Base-by-base conservation (phyloP, 179 eudicot genomes). In the Amaranthus tricolor region DNA sequence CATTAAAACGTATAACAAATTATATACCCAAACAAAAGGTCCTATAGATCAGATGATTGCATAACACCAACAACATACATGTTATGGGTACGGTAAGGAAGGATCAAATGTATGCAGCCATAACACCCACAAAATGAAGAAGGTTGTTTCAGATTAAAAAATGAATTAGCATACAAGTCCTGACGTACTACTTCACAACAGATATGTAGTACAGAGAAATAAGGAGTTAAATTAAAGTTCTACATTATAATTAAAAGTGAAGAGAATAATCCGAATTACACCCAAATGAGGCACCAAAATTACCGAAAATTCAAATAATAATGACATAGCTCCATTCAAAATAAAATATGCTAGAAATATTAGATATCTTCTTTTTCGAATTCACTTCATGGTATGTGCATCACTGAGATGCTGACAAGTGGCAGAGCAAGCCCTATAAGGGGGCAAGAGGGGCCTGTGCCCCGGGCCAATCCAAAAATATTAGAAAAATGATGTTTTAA, bases 1-100 rank as follows among this genome's bases (percentile, higher is more conserved):
- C 76, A 74, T 68, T 54, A 65, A 44, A 74, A 49, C 48, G 62
- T 69, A 20, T 19, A 76, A 44, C 50, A 68, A 57, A 15, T 6
- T 31, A 10, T 19, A 8, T 52, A 31, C 1, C 49, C 47, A 20
- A 55, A 48, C 14, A 5, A 74, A 74, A 54, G 24, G 53, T 13
- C 53, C 51, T 64, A 44, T 16, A 44, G 21, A 40, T 43, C 52
- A 62, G 62, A 51, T 14, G 53, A 63, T 53, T 12, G 9, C 52
- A 12, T 9, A 40, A 24, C 47, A 60, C 15, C 56, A 24, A 48
- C 44, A 57, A 4, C 45, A 31, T 40, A 47, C 51, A 47, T 47
- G 12, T 24, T 13, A 16, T n/a, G 53, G 7, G n/a, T 47, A 65
- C 50, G 16, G 19, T 54, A 9, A 7, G 61, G 11, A 5, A 17